These are phyloP conservation scores for Eucalyptus curtisii DNA, from an alignment of 345 rosid species.

Conservation along the genomic window DNA sequence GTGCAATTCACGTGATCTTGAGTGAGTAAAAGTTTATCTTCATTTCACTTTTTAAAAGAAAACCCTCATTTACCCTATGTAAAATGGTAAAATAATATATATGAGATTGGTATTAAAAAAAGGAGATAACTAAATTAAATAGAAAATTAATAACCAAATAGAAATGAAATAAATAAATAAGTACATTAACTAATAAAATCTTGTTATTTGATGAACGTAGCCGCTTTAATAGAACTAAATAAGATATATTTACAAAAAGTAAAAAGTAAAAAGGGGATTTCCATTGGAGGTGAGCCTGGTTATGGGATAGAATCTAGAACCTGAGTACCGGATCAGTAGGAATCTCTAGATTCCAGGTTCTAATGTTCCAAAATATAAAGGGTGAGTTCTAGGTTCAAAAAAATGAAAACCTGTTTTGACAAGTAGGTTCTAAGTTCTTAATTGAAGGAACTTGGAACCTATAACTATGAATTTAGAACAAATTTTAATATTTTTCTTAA, in stretches of 20 bases:
- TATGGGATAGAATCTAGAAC: fast-evolving
- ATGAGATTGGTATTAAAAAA: background rate
- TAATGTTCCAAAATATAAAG: too few species aligned
- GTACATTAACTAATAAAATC: background rate
- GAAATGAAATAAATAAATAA: background rate
- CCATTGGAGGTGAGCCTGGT: too few species aligned
- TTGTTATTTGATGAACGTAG: background rate
- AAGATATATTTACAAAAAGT: background rate
- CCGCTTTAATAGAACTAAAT: background rate
- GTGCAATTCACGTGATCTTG: background rate
- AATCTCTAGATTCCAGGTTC: fast-evolving
- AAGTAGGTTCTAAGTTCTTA: fast-evolving
- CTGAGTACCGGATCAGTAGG: fast-evolving
- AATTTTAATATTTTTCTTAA: fast-evolving
- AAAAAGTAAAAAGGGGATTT: too few species aligned
- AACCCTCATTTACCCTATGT: background rate
- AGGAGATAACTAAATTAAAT: background rate
- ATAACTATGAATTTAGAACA: too few species aligned
- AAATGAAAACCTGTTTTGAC: fast-evolving
- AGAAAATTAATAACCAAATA: background rate
- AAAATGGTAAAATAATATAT: background rate
- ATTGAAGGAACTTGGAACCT: too few species aligned
- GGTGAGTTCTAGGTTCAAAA: too few species aligned
- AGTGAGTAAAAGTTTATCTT: background rate
- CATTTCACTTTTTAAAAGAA: background rate